Conservation (phyloP, 176 grass and related monocot genomes). For the Rhynchospora breviuscula region DNA sequence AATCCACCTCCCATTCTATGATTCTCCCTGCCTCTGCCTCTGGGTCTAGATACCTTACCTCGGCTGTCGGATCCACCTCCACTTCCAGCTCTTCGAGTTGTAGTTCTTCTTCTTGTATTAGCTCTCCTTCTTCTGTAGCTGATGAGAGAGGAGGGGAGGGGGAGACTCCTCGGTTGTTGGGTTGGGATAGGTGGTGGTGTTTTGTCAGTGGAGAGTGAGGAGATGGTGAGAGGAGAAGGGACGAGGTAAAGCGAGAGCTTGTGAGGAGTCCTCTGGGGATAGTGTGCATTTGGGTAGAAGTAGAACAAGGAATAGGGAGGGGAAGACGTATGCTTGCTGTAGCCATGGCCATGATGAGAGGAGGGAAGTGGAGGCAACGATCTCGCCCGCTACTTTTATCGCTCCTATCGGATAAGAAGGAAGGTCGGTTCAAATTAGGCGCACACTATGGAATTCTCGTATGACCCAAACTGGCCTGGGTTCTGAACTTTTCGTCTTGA, state of each 20-base stretch:
- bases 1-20: conserved; percentile 92
- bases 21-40: conserved; percentile 53
- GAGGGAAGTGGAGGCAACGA: background rate
- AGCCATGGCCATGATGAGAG: conserved; percentile 8
- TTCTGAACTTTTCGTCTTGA: too few species aligned
- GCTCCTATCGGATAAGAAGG: background rate
- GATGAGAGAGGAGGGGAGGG: conserved; percentile 33
- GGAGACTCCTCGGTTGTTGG: conserved; percentile 18
- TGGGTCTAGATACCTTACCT: conserved; percentile 86
- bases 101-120: background rate
- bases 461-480: too few species aligned
- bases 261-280: conserved; percentile 4
- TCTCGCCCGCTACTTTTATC: conserved; percentile 2
- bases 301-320: background rate
- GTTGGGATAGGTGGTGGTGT: conserved; percentile 2
- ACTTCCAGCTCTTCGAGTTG: conserved; percentile 21
- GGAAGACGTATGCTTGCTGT: background rate
- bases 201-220: background rate
- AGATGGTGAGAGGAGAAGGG: conserved; percentile 16
- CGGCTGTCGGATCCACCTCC: conserved; percentile 48
- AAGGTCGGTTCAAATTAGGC: background rate
- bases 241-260: conserved; percentile 23
- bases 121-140: conserved; percentile 37
- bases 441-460: background rate
- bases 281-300: background rate